Evolutionary conservation across 1,139 yeast genomes (phyloP), one percentile per base, ranked within the genome.

Genomic region (Yamadazyma atmosphaerica): DNA sequence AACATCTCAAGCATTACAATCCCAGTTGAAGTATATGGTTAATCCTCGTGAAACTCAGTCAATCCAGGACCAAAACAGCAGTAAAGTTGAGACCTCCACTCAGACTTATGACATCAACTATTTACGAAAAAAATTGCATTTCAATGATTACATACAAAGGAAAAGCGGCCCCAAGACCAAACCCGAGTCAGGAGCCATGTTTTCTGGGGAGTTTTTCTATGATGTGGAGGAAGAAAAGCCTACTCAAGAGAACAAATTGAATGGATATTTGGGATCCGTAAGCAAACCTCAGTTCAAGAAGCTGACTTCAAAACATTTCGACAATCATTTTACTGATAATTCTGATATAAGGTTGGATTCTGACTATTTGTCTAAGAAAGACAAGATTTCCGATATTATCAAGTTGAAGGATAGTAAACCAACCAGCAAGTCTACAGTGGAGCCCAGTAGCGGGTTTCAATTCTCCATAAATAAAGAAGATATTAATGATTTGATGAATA

Each of bases 11-110:
- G 54, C 60, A 2, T 47, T 68, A 25, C 64, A 64, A 40, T 45
- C 55, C 12, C 51, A 63, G 41, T 51, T 68, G 35, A 68, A 63
- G 49, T 69, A 69, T 40, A 68, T 65, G 68, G 55, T 65, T 2
- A 59, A 70, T 45, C 76, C 77, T 0, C 55, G 61, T 33, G 77
- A 72, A 46, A 69, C 76, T 2, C 32, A 39, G n/a, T 56, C 65
- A 5, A 14, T 28, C 6, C 27, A 39, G 2, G 32, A 41, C 2
- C 43, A 51, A 3, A 54, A 54, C 14, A 28, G 21, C n/a, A 56
- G 54, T 34, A 55, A 52, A 34, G 74, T 70, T 5, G 76, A 72
- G 42, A 63, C 72, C 1, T 44, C 71, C 2, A 72, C 77, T 3
- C 77, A 72, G 46, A 72, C 77, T 2, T 69, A 63, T 41, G 63